Evolutionary conservation across 306 rosid species (phyloP), one percentile per base, ranked within the genome.

Genomic region (Chamaecrista fasciculata): DNA sequence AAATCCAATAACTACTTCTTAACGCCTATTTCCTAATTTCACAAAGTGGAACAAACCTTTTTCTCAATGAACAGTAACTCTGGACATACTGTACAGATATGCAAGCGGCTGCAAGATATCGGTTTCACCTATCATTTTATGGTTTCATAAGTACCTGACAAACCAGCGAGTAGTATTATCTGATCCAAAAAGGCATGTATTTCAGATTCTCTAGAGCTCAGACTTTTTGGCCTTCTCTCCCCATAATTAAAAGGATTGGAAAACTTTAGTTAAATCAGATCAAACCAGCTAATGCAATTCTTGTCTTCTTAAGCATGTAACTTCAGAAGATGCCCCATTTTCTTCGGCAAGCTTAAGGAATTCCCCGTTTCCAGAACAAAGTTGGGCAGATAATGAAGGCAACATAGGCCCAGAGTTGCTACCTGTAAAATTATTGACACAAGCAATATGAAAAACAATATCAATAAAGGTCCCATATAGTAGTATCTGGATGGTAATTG

Each of bases 311-410:
- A 78, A 75, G 80, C 76, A 82, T 50, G 73, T 46, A 55, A 73
- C 76, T 31, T 84, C 88, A 20, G 81, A 58, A 76, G 80, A 69
- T 11, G 82, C 44, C 49, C 4, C 82, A 40, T 69, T 73, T 48
- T 84, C 96, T 66, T 80, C 97, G 25, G 78, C 78, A 40, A 79
- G 78, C 84, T 91, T 91, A 15, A 52, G 47, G 43, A 64, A 66
- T 7, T 88, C 95, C 5, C 86, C 97, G 25, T 91, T 82, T 60
- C 91, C 95, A 1, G 52, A 24, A 55, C 66, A 84, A 36, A 91
- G 97, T 20, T 81, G 86, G 11, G 83, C 34, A 10, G 89, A 86
- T 68, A 91, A 57, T 2, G 92, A 46, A 40, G 97, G 89, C 20
- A 89, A 91, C 8, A 75, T 78, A n/a, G 90, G 86, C 1, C 59